These are phyloP conservation scores for Botrytis fragariae DNA, from an alignment of 2,329 filamentous ascomycete genomes.

Conservation along the genomic window DNA sequence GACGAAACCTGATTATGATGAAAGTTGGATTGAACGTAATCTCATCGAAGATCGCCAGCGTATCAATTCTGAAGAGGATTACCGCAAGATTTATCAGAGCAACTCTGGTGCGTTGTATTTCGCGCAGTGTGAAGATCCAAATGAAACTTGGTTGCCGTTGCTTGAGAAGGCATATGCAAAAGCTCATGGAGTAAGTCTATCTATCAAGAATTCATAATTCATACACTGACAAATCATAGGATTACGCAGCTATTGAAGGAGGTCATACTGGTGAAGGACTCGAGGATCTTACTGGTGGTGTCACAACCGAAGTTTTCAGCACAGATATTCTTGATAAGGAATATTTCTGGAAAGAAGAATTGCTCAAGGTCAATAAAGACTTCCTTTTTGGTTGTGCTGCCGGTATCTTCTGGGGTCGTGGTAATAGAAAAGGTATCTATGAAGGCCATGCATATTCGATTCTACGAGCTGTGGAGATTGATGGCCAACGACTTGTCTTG, in stretches of 20 bases:
- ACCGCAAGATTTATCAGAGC: constrained; percentile 41
- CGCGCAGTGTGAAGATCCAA: constrained; percentile 69
- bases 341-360: constrained; percentile 78
- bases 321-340: constrained; percentile 75
- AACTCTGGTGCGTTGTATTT: constrained; percentile 78
- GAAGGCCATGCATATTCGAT: constrained; percentile 59
- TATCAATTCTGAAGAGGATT: constrained; percentile 57
- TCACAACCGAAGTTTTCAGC: constrained; percentile 66
- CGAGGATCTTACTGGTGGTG: constrained; percentile 63
- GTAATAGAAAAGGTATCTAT: constrained; percentile 51
- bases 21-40: constrained; percentile 62
- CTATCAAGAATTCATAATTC: background rate
- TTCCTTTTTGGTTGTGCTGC: constrained; percentile 70
- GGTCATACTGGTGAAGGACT: constrained; percentile 61
- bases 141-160: constrained; percentile 80
- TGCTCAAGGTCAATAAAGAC: constrained; percentile 75
- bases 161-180: constrained; percentile 84
- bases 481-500: constrained; percentile 55
- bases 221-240: constrained; percentile 38
- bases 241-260: constrained; percentile 72
- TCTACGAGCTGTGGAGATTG: constrained; percentile 52
- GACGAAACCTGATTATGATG: constrained; percentile 76
- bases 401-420: constrained; percentile 39
- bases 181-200: constrained; percentile 55
- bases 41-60: constrained; percentile 71